Base-by-base conservation (phyloP, 495 filamentous ascomycete species). In the Apiosordaria backusii region DNA sequence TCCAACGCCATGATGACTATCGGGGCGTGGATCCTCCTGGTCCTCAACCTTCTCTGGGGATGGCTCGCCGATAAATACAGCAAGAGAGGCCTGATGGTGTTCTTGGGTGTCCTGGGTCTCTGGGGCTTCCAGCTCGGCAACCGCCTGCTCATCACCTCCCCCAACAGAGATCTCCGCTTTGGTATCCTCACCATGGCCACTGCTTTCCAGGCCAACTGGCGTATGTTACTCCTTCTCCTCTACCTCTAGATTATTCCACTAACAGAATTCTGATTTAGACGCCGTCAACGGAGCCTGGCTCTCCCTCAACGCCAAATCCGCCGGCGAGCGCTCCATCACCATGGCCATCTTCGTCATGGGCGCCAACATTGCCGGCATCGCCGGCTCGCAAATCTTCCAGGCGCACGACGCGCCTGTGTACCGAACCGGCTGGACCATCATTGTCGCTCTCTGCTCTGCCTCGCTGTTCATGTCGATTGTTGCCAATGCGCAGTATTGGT, bases 321-420 rank as follows among this genome's bases (percentile, higher is more conserved):
- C 75, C 0, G 78, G 76, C 54, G 76, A 80, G 61, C 68, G 77
- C 5, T 78, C 78, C 24, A 72, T 80, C 64, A 76, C 76, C 29
- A 75, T 80, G 71, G 76, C 73, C 15, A 74, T 85, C 58, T 76
- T 86, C 53, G 79, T 87, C 52, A 86, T 86, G 82, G 78, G 81
- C 10, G 85, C 85, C 13, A 85, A 85, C 64, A 74, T 77, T 55
- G 74, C 80, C 3, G 83, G 83, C 1, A 86, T 84, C 25, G 79
- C 82, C 9, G 83, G 84, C 3, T 78, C 79, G 6, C 84, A 87
- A 69, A 76, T 86, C 52, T 86, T 86, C 73, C 81, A 82, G 24
- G 78, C 80, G 0, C 67, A 78, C 19, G 84, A 86, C 40, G 78
- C 77, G 16, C 84, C 84, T 4, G 74, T 82, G 3, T 87, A 88